Percentiles rank a stretch among this genome's conserved stretches.
Evolutionary conservation across 257 asterid genomes (phyloP).

Genomic region (Solanum boliviense): DNA sequence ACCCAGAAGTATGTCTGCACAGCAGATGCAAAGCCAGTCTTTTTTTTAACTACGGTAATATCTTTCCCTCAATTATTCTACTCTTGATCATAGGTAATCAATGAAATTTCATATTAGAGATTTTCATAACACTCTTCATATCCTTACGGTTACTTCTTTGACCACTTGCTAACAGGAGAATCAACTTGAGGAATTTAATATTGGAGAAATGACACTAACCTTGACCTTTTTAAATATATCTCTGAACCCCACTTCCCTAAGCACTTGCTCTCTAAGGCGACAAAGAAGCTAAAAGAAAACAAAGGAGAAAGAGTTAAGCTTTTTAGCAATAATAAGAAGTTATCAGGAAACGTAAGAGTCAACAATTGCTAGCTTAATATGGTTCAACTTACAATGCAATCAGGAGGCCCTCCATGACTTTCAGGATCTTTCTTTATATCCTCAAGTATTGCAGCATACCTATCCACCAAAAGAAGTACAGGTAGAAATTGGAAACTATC

Average conservation of each 20-base stretch:
- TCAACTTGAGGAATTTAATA: neutral
- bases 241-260: conserved; percentile 85
- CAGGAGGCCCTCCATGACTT: conserved; percentile 95
- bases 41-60: neutral
- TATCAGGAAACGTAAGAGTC: neutral
- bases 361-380: neutral
- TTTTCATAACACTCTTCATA: neutral
- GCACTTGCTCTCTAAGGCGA: conserved; percentile 81
- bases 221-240: conserved; percentile 90
- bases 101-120: neutral
- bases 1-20: neutral
- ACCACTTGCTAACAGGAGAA: neutral
- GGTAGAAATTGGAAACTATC: neutral
- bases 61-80: neutral
- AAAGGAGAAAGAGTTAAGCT: neutral
- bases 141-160: neutral
- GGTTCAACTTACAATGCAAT: conserved; percentile 53
- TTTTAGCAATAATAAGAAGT: neutral
- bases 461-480: neutral
- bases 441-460: conserved; percentile 72
- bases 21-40: neutral
- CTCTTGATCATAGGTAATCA: neutral
- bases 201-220: conserved; percentile 26
- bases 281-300: conserved; percentile 61
- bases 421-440: conserved; percentile 89